A percentile compares a stretch with the other conserved stretches of the same genome.
phyloP scores from a whole-genome alignment of 2,329 filamentous ascomycete species.

The Botryosphaeria dothidea region DNA sequence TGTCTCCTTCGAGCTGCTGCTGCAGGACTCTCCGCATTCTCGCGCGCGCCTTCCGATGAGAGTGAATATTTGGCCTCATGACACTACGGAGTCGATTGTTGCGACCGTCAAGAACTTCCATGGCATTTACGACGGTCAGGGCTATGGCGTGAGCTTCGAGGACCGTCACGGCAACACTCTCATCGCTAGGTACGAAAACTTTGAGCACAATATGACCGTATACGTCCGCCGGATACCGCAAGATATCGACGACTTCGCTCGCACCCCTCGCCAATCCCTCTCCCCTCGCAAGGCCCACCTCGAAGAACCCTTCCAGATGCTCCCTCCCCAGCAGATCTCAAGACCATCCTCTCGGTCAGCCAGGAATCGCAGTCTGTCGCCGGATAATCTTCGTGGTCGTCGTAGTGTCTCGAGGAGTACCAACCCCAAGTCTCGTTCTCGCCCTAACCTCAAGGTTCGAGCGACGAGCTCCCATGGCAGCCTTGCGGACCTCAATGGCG shows the following conservation, averaged over 20 bases:
- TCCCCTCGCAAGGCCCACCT: conserved; percentile 59
- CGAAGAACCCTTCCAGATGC: conserved; percentile 66
- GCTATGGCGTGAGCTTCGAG: conserved; percentile 86
- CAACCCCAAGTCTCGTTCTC: conserved; percentile 55
- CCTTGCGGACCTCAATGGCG: conserved; percentile 66
- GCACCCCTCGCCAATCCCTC: conserved; percentile 49
- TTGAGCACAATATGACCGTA: conserved; percentile 87
- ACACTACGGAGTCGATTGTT: conserved; percentile 96
- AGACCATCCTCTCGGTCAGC: conserved; percentile 71
- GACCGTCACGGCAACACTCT: conserved; percentile 85
- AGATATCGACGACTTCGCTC: conserved; percentile 48
- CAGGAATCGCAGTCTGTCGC: conserved; percentile 78
- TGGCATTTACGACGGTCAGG: conserved; percentile 72
- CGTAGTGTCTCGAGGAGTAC: conserved; percentile 78
- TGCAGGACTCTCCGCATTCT: conserved; percentile 66
- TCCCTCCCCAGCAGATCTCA: conserved; percentile 62
- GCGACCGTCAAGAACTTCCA: conserved; percentile 99
- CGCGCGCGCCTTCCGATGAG: conserved; percentile 79
- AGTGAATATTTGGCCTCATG: conserved; percentile 90
- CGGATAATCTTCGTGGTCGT: conserved; percentile 65
- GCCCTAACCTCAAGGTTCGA: conserved; percentile 67
- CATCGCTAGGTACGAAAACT: conserved; percentile 96
- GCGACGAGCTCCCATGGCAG: conserved; percentile 60
- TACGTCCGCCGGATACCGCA: conserved; percentile 80
- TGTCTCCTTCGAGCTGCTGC: conserved; percentile 76